These are phyloP conservation scores for Brachypodium distachyon DNA, from an alignment of 202 grass and related monocot species.

Conservation along the genomic window DNA sequence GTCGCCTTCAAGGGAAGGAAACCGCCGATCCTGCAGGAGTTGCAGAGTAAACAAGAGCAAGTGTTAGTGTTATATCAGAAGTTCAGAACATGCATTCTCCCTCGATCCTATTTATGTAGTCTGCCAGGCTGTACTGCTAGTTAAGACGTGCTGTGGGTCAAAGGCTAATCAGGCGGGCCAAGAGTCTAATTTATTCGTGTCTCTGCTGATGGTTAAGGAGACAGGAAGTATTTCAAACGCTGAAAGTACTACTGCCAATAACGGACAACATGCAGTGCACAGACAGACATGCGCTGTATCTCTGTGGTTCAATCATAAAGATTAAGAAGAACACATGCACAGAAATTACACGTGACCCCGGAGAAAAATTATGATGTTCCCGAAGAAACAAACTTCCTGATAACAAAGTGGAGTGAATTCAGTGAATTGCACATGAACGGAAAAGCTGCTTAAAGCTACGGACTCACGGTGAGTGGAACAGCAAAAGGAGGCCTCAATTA, in stretches of 20 bases:
- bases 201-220: conserved; percentile 8
- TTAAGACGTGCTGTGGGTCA: conserved; percentile 16
- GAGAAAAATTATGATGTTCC: not conserved
- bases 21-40: not conserved
- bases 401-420: too few relatives aligned
- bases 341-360: not conserved
- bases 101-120: conserved; percentile 1
- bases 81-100: not conserved
- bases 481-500: conserved; percentile 16
- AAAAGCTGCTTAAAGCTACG: not conserved
- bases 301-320: not conserved
- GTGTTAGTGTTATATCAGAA: too few relatives aligned
- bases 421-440: not conserved
- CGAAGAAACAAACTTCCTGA: not conserved
- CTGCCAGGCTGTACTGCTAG: not conserved
- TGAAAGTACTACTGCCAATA: not conserved
- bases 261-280: conserved; percentile 11
- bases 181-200: conserved; percentile 1
- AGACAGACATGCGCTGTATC: conserved; percentile 11
- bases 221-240: conserved; percentile 14
- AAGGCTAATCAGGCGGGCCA: conserved; percentile 16
- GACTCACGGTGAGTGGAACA: conserved; percentile 6
- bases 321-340: not conserved
- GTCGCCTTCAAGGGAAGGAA: conserved; percentile 35
- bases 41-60: conserved; percentile 18